Conservation (phyloP, 2,329 filamentous ascomycete species). For the Colletotrichum musicola region DNA sequence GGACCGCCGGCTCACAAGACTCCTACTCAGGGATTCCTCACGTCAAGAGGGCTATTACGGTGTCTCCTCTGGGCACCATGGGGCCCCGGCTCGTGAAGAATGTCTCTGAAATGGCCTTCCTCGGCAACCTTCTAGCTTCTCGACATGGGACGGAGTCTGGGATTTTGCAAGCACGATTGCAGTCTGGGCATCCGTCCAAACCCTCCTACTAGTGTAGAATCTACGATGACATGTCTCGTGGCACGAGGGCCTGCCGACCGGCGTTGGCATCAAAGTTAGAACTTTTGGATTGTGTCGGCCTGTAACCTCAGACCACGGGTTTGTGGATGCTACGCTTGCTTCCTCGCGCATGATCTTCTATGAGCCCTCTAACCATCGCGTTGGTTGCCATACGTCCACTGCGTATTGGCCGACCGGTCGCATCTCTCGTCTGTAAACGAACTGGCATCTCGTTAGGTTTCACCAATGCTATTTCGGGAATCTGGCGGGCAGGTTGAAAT, state of each 20-base stretch:
- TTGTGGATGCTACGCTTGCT: neutral
- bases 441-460: conserved; percentile 4
- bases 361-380: too few relatives aligned
- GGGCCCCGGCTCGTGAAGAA: neutral
- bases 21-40: conserved; percentile 1
- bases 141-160: neutral
- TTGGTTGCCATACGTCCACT: neutral
- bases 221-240: neutral
- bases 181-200: conserved; percentile 8
- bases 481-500: neutral
- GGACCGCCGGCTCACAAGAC: neutral
- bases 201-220: neutral
- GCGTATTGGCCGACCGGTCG: conserved; percentile 3
- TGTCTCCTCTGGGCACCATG: neutral
- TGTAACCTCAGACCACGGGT: conserved; percentile 17
- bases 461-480: conserved; percentile 6
- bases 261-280: neutral
- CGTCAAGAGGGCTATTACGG: neutral
- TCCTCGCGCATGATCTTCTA: neutral
- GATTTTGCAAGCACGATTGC: neutral
- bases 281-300: neutral
- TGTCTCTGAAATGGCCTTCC: too few relatives aligned
- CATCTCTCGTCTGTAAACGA: neutral
- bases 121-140: neutral
- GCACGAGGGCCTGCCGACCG: neutral